Evolutionary conservation across 2,329 filamentous ascomycete species (phyloP).

Genomic region (Paecilomyces formosus): DNA sequence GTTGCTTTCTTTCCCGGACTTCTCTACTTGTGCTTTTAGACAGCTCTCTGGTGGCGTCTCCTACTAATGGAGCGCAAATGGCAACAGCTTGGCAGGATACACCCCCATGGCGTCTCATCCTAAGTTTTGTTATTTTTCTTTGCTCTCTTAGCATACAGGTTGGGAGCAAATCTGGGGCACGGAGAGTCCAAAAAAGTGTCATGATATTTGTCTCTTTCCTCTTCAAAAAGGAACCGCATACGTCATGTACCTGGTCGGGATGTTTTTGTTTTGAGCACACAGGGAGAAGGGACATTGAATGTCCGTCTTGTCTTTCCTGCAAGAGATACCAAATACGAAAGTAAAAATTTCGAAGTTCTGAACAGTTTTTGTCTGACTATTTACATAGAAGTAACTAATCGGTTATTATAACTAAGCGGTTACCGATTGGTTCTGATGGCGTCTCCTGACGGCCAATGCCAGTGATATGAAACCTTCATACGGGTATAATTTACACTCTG

Average conservation of each 20-base stretch:
- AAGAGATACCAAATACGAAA: background rate
- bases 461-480: too few relatives aligned
- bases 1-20: background rate
- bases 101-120: background rate
- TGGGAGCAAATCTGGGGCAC: background rate
- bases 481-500: too few relatives aligned
- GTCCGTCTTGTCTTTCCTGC: background rate
- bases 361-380: background rate
- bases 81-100: background rate
- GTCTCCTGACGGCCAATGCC: too few relatives aligned
- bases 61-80: background rate
- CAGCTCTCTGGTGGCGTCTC: background rate
- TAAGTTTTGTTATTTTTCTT: background rate
- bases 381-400: background rate
- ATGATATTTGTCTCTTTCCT: background rate
- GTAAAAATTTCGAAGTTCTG: background rate
- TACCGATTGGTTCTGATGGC: too few relatives aligned
- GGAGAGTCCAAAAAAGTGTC: background rate
- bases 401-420: background rate
- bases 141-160: background rate
- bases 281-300: background rate
- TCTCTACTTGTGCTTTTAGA: constrained; percentile 2
- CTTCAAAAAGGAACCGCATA: background rate
- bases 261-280: background rate
- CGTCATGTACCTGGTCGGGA: background rate